Percentiles rank a stretch among this genome's conserved stretches.
Evolutionary conservation across 2,329 filamentous ascomycete genomes (phyloP).

Genomic region (Pseudogymnoascus sp.): DNA sequence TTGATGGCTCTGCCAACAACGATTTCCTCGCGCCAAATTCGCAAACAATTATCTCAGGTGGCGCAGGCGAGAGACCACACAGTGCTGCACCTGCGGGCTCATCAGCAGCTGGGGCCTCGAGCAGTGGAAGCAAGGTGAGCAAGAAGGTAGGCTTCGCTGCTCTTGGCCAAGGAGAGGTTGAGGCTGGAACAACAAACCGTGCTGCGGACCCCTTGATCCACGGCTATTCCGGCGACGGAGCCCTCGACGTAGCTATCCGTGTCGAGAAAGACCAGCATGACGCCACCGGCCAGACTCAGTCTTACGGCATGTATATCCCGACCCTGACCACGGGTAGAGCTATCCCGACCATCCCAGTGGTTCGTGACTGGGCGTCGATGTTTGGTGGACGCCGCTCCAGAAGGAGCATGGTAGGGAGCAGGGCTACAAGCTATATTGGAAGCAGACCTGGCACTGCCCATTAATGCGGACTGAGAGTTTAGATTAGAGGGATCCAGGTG

Average conservation of each 20-base stretch:
- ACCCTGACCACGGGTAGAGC: constrained; percentile 11
- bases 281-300: constrained; percentile 67
- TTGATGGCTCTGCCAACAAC: not conserved
- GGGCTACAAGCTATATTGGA: not conserved
- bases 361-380: not conserved
- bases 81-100: not conserved
- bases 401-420: not conserved
- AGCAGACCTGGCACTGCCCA: not conserved
- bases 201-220: constrained; percentile 54
- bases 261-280: constrained; percentile 84
- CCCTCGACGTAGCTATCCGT: constrained; percentile 75
- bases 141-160: constrained; percentile 61
- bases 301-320: constrained; percentile 84
- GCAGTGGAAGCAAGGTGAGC: constrained; percentile 38
- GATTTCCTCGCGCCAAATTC: constrained; percentile 41
- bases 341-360: not conserved
- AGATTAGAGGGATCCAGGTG: not conserved
- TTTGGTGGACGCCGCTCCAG: not conserved
- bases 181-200: constrained; percentile 69
- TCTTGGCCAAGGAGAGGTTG: constrained; percentile 68
- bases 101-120: not conserved
- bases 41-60: constrained; percentile 38
- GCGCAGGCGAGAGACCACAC: not conserved
- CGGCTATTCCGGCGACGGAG: constrained; percentile 49
- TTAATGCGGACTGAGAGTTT: not conserved